These are phyloP conservation scores for Podila epicladia DNA, from an alignment of 192 early-diverging fungal genomes.

Conservation along the genomic window DNA sequence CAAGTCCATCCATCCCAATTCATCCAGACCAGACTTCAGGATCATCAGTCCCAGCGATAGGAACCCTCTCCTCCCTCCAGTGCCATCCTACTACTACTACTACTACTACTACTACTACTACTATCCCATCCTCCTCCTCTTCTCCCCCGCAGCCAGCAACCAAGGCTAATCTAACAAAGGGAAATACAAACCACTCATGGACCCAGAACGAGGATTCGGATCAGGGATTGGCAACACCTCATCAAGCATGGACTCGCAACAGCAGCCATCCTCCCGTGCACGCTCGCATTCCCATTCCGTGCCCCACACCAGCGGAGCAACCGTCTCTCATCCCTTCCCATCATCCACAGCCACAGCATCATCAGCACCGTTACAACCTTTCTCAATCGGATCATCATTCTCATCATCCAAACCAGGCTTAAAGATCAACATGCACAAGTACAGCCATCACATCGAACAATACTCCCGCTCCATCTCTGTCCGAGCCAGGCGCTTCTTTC, in stretches of 20 bases:
- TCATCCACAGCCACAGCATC: neutral
- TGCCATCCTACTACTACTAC: neutral
- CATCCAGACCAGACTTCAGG: neutral
- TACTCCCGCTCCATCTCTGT: conserved; percentile 25
- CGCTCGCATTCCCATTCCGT: conserved; percentile 27
- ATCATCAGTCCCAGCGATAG: neutral
- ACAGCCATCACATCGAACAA: conserved; percentile 26
- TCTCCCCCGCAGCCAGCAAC: neutral
- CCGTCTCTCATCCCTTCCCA: neutral
- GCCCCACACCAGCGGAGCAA: neutral
- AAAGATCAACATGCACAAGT: conserved; percentile 28
- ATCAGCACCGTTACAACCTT: neutral
- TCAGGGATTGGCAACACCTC: conserved; percentile 5
- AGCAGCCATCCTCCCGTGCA: conserved; percentile 12
- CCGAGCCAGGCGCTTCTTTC: conserved; percentile 16
- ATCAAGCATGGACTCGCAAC: neutral
- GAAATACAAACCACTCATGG: conserved; percentile 3
- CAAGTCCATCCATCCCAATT: neutral
- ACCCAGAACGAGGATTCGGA: conserved; percentile 25
- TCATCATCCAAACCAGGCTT: conserved; percentile 8
- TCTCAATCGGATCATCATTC: neutral
- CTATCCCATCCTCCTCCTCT: neutral
- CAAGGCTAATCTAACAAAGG: neutral
- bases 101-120: too few species aligned
- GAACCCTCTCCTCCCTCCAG: neutral